phyloP scores from a whole-genome alignment of 1,284 basidiomycete species.

The Trichosporon sp. region DNA sequence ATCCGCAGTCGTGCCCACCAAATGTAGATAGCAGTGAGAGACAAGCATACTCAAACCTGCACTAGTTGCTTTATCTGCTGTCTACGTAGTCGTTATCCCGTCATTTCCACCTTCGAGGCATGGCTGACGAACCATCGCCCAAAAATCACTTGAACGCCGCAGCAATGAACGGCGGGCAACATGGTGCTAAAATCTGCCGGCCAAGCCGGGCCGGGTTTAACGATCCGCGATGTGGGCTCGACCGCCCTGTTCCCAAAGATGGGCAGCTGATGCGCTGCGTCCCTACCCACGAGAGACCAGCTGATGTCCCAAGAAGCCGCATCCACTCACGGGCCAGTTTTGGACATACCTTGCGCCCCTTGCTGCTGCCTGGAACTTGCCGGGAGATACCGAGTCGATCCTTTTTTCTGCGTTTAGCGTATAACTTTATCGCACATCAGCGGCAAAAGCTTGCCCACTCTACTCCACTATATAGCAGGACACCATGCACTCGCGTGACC shows the following conservation, averaged over 20 bases:
- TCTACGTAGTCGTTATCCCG: background rate
- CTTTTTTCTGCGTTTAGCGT: background rate
- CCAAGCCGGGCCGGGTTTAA: background rate
- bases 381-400: constrained; percentile 9
- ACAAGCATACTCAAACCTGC: background rate
- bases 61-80: background rate
- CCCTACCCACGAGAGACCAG: background rate
- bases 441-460: background rate
- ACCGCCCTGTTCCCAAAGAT: background rate
- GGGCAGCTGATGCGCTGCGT: background rate
- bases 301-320: background rate
- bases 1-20: background rate
- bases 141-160: background rate
- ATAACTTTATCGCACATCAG: background rate
- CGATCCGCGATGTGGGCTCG: background rate
- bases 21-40: background rate
- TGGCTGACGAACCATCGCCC: background rate
- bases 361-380: background rate
- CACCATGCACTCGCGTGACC: background rate
- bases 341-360: too few relatives aligned
- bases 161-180: background rate
- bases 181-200: background rate
- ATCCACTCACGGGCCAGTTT: background rate
- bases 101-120: background rate
- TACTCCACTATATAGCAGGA: background rate